phyloP scores from a whole-genome alignment of 2,329 filamentous ascomycete species.

The Apiospora saccharicola region DNA sequence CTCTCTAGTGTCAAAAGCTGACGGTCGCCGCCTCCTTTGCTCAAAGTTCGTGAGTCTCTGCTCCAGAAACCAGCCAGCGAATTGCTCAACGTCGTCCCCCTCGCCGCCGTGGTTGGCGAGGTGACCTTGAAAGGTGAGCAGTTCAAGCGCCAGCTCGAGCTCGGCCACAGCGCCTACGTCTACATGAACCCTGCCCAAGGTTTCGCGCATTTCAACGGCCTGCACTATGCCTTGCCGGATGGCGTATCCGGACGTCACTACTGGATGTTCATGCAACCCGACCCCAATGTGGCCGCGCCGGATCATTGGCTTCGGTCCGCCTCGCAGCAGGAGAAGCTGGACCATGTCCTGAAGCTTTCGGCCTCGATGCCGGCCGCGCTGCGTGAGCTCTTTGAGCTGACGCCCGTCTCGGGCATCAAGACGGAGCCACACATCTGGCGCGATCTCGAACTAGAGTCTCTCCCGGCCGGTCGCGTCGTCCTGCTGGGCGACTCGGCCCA shows the following conservation, averaged over 20 bases:
- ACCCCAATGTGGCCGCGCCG: not conserved
- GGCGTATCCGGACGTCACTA: conserved; percentile 38
- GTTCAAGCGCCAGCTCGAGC: conserved; percentile 41
- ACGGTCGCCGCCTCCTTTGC: too few species aligned
- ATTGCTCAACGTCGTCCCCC: not conserved
- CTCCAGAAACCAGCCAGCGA: not conserved
- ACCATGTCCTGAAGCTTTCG: conserved; percentile 38
- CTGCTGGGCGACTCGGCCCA: not conserved
- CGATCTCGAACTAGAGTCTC: conserved; percentile 27
- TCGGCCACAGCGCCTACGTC: conserved; percentile 43
- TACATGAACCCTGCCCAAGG: not conserved
- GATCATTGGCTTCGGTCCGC: conserved; percentile 71
- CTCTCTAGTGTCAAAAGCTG: too few species aligned
- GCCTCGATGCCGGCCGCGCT: conserved; percentile 31
- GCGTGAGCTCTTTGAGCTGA: conserved; percentile 32
- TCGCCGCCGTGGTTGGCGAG: conserved; percentile 39
- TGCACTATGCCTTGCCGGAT: conserved; percentile 32
- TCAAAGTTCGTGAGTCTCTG: not conserved
- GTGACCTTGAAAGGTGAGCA: conserved; percentile 36
- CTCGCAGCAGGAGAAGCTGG: conserved; percentile 62
- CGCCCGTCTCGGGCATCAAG: conserved; percentile 24
- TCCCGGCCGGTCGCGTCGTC: conserved; percentile 30
- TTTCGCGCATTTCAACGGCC: conserved; percentile 33
- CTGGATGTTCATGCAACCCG: conserved; percentile 31
- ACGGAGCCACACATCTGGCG: not conserved